Evolutionary conservation across 148 eudicot genomes (phyloP).

Genomic region (Polygonum maritimum): DNA sequence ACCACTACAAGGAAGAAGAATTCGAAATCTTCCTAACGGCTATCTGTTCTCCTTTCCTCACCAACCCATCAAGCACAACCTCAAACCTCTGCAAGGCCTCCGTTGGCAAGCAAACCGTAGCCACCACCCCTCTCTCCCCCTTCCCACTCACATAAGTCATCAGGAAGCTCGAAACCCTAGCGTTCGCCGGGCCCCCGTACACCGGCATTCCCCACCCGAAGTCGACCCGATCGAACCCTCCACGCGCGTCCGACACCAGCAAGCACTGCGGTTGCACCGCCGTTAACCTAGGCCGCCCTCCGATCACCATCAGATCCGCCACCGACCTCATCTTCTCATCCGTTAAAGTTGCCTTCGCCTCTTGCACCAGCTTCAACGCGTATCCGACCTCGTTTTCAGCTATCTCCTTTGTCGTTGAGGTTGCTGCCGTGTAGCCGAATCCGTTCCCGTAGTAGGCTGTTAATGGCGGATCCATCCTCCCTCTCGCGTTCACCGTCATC

Average conservation of each 20-base stretch:
- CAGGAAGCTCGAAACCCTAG: constrained; percentile 9
- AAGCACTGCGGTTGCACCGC: constrained; percentile 6
- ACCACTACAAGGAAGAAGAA: neutral
- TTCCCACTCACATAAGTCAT: constrained; percentile 3
- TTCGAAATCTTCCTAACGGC: neutral
- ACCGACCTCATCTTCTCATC: constrained; percentile 20
- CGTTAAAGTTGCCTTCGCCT: constrained; percentile 13
- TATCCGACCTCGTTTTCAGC: constrained; percentile 9
- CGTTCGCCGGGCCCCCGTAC: constrained; percentile 18
- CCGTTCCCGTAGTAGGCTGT: constrained; percentile 26
- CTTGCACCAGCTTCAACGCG: constrained; percentile 15
- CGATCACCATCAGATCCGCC: constrained; percentile 17
- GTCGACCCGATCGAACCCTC: constrained; percentile 13
- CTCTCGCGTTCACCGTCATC: constrained; percentile 10
- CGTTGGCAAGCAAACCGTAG: neutral
- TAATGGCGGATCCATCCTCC: constrained; percentile 3
- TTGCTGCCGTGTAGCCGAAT: constrained; percentile 5
- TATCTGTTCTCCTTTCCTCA: neutral
- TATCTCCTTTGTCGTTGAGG: constrained; percentile 12
- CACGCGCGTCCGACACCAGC: constrained; percentile 17
- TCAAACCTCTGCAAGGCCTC: constrained; percentile 4
- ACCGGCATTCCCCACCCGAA: constrained; percentile 29
- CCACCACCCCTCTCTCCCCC: neutral
- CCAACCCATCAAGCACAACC: neutral
- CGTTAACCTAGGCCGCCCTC: neutral